Percentiles rank a stretch among this genome's conserved stretches.
Conservation (phyloP, 371 early-diverging fungal genomes). For the Actinomucor elegans region DNA sequence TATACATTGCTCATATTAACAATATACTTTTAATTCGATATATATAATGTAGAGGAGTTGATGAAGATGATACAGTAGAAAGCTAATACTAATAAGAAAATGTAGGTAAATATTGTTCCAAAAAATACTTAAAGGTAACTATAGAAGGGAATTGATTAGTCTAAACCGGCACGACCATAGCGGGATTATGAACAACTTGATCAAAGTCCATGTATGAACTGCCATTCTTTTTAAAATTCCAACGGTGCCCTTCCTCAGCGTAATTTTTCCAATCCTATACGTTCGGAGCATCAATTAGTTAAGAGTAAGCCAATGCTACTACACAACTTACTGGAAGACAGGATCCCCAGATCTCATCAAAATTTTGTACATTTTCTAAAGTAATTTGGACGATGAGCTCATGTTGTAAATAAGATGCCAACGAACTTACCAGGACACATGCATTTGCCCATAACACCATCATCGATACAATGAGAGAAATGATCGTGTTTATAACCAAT, state of each 20-base stretch:
- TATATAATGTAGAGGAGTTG: too few relatives aligned
- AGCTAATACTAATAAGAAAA: too few relatives aligned
- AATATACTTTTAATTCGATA: too few relatives aligned
- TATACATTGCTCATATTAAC: too few relatives aligned
- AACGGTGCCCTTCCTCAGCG: constrained; percentile 23
- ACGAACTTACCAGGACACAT: constrained; percentile 38
- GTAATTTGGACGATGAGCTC: not conserved
- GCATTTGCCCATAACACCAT: constrained; percentile 38
- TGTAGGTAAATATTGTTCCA: too few relatives aligned
- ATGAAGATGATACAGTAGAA: too few relatives aligned
- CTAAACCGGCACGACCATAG: too few relatives aligned
- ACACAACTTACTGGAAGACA: constrained; percentile 30
- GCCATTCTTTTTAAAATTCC: constrained; percentile 35
- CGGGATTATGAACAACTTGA: constrained; percentile 2
- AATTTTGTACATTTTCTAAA: constrained; percentile 27
- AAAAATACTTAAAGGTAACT: too few relatives aligned
- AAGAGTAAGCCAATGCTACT: too few relatives aligned
- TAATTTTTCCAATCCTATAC: constrained; percentile 31
- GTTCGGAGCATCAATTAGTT: too few relatives aligned
- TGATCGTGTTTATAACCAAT: constrained; percentile 71
- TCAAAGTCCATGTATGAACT: constrained; percentile 18
- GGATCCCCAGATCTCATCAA: constrained; percentile 37
- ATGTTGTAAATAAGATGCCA: not conserved
- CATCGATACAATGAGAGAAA: constrained; percentile 43
- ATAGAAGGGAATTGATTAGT: too few relatives aligned